These are phyloP conservation scores for Suillus alpinus DNA, from an alignment of 768 basidiomycete species.

Conservation along the genomic window DNA sequence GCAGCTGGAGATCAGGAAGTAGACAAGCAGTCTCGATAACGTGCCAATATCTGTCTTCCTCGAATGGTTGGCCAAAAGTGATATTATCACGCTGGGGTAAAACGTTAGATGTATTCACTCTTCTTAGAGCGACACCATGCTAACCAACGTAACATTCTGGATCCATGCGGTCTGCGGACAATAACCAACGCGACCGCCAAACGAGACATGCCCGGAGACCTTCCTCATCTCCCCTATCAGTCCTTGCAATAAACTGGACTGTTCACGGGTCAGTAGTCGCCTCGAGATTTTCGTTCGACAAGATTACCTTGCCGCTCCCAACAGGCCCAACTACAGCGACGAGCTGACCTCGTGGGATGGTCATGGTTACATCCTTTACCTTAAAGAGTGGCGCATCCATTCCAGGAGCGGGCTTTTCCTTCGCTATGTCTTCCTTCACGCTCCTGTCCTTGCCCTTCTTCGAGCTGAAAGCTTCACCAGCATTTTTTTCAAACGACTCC, in stretches of 20 bases:
- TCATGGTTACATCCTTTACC: slow-evolving; percentile 48
- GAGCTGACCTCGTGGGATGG: slow-evolving; percentile 54
- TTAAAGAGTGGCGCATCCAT: slow-evolving; percentile 34
- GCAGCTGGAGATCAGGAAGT: slow-evolving; percentile 58
- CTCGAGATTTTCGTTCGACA: not conserved
- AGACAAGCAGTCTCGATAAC: slow-evolving; percentile 60
- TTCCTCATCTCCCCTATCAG: slow-evolving; percentile 73
- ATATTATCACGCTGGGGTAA: slow-evolving; percentile 56
- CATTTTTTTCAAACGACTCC: slow-evolving; percentile 37
- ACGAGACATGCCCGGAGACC: slow-evolving; percentile 47
- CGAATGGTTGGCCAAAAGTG: slow-evolving; percentile 61
- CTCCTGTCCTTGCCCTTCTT: not conserved
- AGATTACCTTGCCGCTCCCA: slow-evolving; percentile 57
- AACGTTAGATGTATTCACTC: not conserved
- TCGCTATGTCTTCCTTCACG: slow-evolving; percentile 9
- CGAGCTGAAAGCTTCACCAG: not conserved
- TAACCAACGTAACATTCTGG: slow-evolving; percentile 61
- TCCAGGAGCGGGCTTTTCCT: slow-evolving; percentile 11
- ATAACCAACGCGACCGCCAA: slow-evolving; percentile 68
- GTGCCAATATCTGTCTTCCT: slow-evolving; percentile 65
- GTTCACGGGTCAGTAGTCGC: not conserved
- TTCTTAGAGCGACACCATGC: not conserved
- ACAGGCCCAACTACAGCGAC: slow-evolving; percentile 67
- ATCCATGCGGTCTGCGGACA: slow-evolving; percentile 79
- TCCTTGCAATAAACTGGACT: slow-evolving; percentile 57